Evolutionary conservation across 129 eudicot genomes (phyloP).

Genomic region (Chrysanthemum seticuspe): DNA sequence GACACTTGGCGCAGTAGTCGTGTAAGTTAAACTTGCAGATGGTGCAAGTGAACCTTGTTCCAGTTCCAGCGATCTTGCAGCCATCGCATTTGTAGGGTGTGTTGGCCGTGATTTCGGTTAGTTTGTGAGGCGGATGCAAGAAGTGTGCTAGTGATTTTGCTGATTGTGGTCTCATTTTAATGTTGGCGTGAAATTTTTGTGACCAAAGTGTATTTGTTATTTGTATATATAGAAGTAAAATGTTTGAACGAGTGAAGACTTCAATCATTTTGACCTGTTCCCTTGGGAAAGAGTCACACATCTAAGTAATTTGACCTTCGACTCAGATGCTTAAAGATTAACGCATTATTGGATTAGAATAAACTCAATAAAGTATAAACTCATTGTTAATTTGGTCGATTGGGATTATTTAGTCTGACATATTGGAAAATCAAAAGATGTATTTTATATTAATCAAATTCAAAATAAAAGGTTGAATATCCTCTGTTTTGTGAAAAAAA

Average conservation of each 20-base stretch:
- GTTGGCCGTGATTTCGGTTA: slow-evolving; percentile 2
- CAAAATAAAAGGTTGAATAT: too few species aligned
- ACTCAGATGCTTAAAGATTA: too few species aligned
- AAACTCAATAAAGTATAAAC: too few species aligned
- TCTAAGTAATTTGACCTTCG: background rate
- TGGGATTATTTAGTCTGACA: too few species aligned
- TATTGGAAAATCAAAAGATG: too few species aligned
- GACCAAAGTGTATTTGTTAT: background rate
- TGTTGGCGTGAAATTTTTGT: background rate
- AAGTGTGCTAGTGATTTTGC: slow-evolving; percentile 20
- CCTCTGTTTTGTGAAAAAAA: too few species aligned
- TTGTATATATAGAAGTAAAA: background rate
- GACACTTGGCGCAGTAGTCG: slow-evolving; percentile 20
- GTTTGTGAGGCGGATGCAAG: slow-evolving; percentile 19
- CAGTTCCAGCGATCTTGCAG: slow-evolving; percentile 18
- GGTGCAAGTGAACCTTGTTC: slow-evolving; percentile 26
- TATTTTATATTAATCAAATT: too few species aligned
- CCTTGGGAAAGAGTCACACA: background rate
- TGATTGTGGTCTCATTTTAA: background rate
- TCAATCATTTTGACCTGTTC: background rate
- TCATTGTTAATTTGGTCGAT: too few species aligned
- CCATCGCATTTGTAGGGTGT: slow-evolving; percentile 19
- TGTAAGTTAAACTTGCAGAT: slow-evolving; percentile 24
- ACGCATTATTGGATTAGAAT: too few species aligned
- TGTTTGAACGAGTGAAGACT: background rate